phyloP scores from a whole-genome alignment of 768 basidiomycete species.

The Phallus indusiatus region DNA sequence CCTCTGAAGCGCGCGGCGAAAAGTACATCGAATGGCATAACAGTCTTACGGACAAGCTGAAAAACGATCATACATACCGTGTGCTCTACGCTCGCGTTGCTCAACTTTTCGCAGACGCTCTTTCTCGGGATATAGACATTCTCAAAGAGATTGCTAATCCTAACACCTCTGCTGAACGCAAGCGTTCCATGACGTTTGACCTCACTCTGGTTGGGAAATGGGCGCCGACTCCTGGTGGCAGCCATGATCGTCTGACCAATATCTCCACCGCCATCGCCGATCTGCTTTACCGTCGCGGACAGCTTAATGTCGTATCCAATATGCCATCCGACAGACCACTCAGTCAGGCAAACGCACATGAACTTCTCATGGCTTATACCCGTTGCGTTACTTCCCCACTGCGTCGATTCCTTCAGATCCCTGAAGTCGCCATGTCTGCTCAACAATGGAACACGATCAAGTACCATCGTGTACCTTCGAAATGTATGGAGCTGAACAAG shows the following conservation, averaged over 20 bases:
- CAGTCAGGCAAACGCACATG: slow-evolving; percentile 21
- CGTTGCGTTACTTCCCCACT: slow-evolving; percentile 52
- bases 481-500: slow-evolving; percentile 54
- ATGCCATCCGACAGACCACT: slow-evolving; percentile 14
- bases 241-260: slow-evolving; percentile 57
- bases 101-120: slow-evolving; percentile 45
- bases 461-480: slow-evolving; percentile 50
- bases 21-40: slow-evolving; percentile 1
- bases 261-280: slow-evolving; percentile 54
- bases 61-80: slow-evolving; percentile 37
- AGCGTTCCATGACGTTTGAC: slow-evolving; percentile 24
- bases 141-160: slow-evolving; percentile 28
- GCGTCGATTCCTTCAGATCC: slow-evolving; percentile 33
- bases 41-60: slow-evolving; percentile 13
- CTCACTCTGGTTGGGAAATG: slow-evolving; percentile 60
- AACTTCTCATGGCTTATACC: slow-evolving; percentile 49
- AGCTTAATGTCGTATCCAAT: slow-evolving; percentile 5
- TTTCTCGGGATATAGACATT: slow-evolving; percentile 38
- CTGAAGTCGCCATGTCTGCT: slow-evolving; percentile 55
- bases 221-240: slow-evolving; percentile 50
- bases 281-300: slow-evolving; percentile 35
- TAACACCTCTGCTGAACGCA: slow-evolving; percentile 18
- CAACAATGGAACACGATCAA: slow-evolving; percentile 48
- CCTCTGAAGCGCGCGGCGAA: slow-evolving; percentile 9
- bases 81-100: slow-evolving; percentile 57